Base-by-base conservation (phyloP, 2,329 filamentous ascomycete species). In the Fusarium sublunatum region DNA sequence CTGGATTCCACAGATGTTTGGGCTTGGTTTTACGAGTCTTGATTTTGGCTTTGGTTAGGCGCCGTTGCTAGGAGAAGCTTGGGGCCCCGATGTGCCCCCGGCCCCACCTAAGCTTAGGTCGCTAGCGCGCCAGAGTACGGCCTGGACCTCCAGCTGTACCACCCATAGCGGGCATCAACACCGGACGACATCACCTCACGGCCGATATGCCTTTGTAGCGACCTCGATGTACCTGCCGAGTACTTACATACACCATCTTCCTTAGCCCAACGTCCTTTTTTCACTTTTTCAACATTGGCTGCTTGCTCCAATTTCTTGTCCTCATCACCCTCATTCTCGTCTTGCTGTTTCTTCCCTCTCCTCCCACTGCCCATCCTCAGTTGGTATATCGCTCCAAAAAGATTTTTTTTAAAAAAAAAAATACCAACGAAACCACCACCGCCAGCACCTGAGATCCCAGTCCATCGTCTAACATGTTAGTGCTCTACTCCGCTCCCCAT, bases 41-140 rank as follows among this genome's bases (percentile, higher is more conserved):
- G 48, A 47, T n/a, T 52, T 61, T 66, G 63, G 63, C 63, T n/a
- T 60, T 66, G 56, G 61, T 66, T 66, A 69, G 66, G 53, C 65
- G 63, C 68, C 68, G 67, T 70, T 70, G 68, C 68, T 67, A 65
- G 68, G 64, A 65, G 68, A 62, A 70, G 68, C 61, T 69, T 54
- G 53, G 60, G 57, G 63, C 60, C 60, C 57, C 55, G 56, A 47
- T 36, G 55, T 53, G 35, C 35, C 54, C 48, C 56, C 40, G 47
- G 52, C 52, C 31, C 67, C 67, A 70, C 65, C 62, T 28, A 47
- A 68, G 67, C 65, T 68, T 57, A 52, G 65, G 55, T 58, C 41
- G 19, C 63, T 70, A 70, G 67, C 61, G 60, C 62, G 42, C 49
- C 36, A 55, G 36, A 54, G 36, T 60, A 60, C 55, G 36, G 53